phyloP scores from a whole-genome alignment of 2,329 filamentous ascomycete genomes.

The Drechslerella dactyloides region DNA sequence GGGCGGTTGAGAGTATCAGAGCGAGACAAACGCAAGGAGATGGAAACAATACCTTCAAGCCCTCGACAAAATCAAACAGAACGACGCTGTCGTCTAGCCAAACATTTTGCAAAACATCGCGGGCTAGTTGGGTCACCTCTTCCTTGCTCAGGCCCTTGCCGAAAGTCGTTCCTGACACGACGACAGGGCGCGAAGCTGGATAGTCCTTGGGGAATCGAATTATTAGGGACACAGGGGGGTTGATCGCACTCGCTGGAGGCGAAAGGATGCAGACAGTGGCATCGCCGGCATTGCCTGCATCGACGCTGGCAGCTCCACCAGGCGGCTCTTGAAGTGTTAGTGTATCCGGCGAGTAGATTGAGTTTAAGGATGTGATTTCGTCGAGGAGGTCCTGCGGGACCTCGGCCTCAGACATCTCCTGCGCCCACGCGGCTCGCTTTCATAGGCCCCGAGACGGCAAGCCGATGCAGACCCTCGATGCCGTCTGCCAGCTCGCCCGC shows the following conservation, averaged over 20 bases:
- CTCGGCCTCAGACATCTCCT: conserved; percentile 23
- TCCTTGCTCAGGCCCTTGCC: conserved; percentile 66
- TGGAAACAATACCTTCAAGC: conserved; percentile 62
- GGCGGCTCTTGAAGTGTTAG: conserved; percentile 58
- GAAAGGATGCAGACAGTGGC: conserved; percentile 66
- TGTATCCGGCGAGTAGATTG: conserved; percentile 67
- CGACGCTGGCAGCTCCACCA: conserved; percentile 9
- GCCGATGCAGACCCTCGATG: too few species aligned
- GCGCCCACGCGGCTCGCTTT: conserved; percentile 5
- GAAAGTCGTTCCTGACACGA: conserved; percentile 80
- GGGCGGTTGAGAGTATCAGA: conserved; percentile 10
- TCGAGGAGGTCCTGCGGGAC: conserved; percentile 65
- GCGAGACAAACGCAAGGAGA: conserved; percentile 7
- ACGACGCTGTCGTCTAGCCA: conserved; percentile 80
- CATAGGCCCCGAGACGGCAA: conserved; percentile 1
- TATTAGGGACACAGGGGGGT: conserved; percentile 63
- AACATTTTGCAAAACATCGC: conserved; percentile 69
- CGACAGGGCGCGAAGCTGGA: conserved; percentile 73
- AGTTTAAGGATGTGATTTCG: conserved; percentile 81
- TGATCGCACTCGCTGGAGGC: conserved; percentile 67
- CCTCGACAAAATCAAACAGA: conserved; percentile 88
- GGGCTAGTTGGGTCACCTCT: conserved; percentile 75
- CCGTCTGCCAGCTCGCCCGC: background rate
- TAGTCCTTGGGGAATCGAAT: conserved; percentile 76
- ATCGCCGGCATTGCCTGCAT: conserved; percentile 23